Evolutionary conservation across 176 grass and related monocot species (phyloP).

Genomic region (Musa acuminata): DNA sequence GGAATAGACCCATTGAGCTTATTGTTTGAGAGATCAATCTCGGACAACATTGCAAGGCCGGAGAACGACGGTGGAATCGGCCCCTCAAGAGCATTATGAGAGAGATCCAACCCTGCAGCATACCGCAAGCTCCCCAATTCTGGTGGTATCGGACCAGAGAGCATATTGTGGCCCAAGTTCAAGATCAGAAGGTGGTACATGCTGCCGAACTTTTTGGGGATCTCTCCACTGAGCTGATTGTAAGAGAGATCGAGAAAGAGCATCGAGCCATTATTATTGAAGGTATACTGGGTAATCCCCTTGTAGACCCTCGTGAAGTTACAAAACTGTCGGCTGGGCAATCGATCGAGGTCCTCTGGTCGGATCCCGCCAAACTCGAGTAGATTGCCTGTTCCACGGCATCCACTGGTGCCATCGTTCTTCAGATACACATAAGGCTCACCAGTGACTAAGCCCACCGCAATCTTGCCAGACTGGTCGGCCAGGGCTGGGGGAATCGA

Average conservation of each 20-base stretch:
- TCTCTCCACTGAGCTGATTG: conserved; percentile 26
- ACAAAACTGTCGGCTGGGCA: conserved; percentile 14
- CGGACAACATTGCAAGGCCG: conserved; percentile 15
- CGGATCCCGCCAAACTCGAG: conserved; percentile 23
- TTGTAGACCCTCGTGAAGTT: conserved; percentile 24
- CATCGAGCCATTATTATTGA: conserved; percentile 29
- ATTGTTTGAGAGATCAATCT: conserved; percentile 33
- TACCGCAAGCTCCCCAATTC: conserved; percentile 21
- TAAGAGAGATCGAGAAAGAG: conserved; percentile 34
- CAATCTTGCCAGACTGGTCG: conserved; percentile 7
- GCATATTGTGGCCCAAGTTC: conserved; percentile 29
- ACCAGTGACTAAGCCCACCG: conserved; percentile 9
- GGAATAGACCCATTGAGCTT: conserved; percentile 27
- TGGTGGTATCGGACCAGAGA: conserved; percentile 20
- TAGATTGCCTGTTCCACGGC: conserved; percentile 16
- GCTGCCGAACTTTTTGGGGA: conserved; percentile 21
- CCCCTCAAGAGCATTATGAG: conserved; percentile 29
- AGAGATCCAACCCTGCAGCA: conserved; percentile 21
- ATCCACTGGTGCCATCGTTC: conserved; percentile 12
- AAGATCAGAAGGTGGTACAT: conserved; percentile 24
- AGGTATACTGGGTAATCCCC: conserved; percentile 24
- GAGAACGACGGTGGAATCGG: conserved; percentile 36
- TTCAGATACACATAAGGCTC: conserved; percentile 20
- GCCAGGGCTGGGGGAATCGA: not conserved
- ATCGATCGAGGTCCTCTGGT: conserved; percentile 16